Evolutionary conservation across 495 filamentous ascomycete species (phyloP), one percentile per base, ranked within the genome.

Genomic region (Aspergillus asperescens): DNA sequence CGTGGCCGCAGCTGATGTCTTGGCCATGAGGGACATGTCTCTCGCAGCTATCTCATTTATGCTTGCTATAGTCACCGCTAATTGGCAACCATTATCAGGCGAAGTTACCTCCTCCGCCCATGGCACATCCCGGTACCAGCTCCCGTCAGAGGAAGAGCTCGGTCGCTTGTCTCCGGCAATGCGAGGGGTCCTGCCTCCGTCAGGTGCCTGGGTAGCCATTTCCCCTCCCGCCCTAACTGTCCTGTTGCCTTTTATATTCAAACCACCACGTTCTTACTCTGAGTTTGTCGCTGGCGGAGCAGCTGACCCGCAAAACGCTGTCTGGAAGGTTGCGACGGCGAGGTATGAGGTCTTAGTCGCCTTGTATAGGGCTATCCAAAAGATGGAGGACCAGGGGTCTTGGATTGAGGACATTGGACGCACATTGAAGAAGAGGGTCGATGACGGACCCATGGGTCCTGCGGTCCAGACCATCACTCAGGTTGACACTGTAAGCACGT

Each of bases 231-330:
- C 77, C 2, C 57, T 80, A 18, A 74, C 73, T 1, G 70, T 71
- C 10, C 65, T 83, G 5, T 61, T 85, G 5, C 81, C 81, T 0
- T 84, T 78, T 59, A 70, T 86, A 2, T 77, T 85, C 48, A 76
- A 75, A 39, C 80, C 80, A 12, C 74, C 82, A 10, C 74, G 78
- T 22, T 76, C 74, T 2, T 82, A 80, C 39, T 71, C 75, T 18
- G 81, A 80, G 27, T 74, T 82, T 38, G 79, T 82, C 0, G 78
- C 79, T 12, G 81, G 81, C 20, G 76, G 77, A 16, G 72, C 75
- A 3, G 80, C 78, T 1, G 81, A 83, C 52, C 63, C 75, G 10
- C 79, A 84, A 54, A 79, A 71, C 56, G 72, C 75, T 0, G 78
- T 81, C 5, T 86, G 81, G 71, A 74, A 77, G 54, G 69, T 86